Percentiles rank a stretch among this genome's conserved stretches.
Evolutionary conservation across 257 asterid genomes (phyloP).

Genomic region (Fraxinus americana): DNA sequence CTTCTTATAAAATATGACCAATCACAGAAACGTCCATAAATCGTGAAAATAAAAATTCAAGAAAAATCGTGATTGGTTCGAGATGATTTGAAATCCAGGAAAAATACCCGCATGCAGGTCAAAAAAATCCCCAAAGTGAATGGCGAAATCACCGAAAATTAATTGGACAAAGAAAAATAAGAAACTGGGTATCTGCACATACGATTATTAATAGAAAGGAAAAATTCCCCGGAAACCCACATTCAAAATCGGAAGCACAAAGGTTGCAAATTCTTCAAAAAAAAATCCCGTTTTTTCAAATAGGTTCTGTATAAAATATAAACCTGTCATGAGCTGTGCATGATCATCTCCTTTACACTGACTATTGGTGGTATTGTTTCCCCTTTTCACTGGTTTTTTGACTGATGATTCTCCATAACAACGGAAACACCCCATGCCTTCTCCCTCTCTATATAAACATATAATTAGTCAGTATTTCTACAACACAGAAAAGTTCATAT

Average conservation of each 20-base stretch:
- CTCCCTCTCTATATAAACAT: not conserved
- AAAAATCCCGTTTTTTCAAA: not conserved
- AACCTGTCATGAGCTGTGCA: constrained; percentile 29
- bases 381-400: constrained; percentile 23
- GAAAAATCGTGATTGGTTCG: not conserved
- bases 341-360: constrained; percentile 22
- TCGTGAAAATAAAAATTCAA: not conserved
- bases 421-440: constrained; percentile 41
- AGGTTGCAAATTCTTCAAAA: not conserved
- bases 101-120: constrained; percentile 20
- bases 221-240: not conserved
- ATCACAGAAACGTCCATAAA: not conserved
- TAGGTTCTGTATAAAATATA: not conserved
- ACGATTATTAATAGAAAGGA: not conserved
- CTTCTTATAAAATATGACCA: not conserved
- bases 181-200: not conserved
- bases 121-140: not conserved
- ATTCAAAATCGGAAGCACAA: not conserved
- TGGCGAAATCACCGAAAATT: not conserved
- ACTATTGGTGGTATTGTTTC: constrained; percentile 11
- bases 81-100: not conserved
- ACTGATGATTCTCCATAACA: constrained; percentile 32
- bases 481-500: not conserved
- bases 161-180: constrained; percentile 5
- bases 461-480: not conserved